Evolutionary conservation across 2,329 filamentous ascomycete species (phyloP).

Genomic region (Xylariaceae sp.): DNA sequence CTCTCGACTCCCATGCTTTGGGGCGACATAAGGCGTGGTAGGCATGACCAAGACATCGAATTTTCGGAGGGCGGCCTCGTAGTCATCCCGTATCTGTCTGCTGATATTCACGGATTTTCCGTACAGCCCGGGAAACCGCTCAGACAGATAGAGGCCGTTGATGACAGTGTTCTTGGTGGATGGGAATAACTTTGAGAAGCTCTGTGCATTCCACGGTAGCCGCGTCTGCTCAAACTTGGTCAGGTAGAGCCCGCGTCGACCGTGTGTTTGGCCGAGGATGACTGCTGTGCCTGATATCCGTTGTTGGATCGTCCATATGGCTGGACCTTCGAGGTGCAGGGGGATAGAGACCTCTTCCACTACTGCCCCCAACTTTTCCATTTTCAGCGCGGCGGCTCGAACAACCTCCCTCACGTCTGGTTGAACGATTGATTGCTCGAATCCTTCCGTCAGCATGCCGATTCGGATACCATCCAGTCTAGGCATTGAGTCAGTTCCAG

Average conservation of each 20-base stretch:
- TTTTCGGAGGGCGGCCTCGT: conserved; percentile 34
- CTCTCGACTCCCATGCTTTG: conserved; percentile 33
- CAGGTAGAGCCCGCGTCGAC: conserved; percentile 25
- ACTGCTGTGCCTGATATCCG: conserved; percentile 38
- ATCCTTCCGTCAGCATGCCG: conserved; percentile 42
- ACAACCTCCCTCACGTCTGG: conserved; percentile 37
- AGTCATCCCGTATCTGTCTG: conserved; percentile 41
- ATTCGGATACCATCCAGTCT: conserved; percentile 32
- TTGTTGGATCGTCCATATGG: conserved; percentile 43
- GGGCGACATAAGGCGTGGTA: conserved; percentile 28
- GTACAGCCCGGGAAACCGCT: conserved; percentile 39
- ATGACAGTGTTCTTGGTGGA: conserved; percentile 52
- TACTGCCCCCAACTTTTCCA: conserved; percentile 42
- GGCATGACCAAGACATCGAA: conserved; percentile 45
- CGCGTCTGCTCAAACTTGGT: conserved; percentile 45
- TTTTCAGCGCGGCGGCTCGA: conserved; percentile 34
- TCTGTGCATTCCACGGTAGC: conserved; percentile 40
- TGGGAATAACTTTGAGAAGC: conserved; percentile 47
- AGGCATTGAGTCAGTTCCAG: background rate
- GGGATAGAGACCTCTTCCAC: conserved; percentile 49
- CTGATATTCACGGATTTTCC: conserved; percentile 46
- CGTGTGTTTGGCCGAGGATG: conserved; percentile 29
- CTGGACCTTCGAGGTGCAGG: conserved; percentile 32
- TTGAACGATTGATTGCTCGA: conserved; percentile 33
- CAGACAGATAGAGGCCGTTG: conserved; percentile 43